A percentile compares a stretch with the other conserved stretches of the same genome.
Conservation (phyloP, 208 protist species). For the Acanthamoeba sp. region DNA sequence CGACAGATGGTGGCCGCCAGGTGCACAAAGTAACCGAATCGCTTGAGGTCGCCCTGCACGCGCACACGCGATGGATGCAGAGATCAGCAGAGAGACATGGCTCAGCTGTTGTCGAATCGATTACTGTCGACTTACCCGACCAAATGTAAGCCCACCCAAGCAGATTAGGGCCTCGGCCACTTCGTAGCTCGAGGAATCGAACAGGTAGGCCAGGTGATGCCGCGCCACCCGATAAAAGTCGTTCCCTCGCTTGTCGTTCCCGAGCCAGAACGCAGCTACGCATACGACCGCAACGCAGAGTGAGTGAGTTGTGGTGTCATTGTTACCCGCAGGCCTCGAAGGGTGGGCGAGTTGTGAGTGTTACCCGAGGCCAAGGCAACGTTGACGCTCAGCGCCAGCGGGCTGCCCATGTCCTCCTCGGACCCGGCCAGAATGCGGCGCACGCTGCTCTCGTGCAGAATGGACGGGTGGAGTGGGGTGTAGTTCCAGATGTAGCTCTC, state of each 20-base stretch:
- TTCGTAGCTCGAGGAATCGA: slow-evolving; percentile 40
- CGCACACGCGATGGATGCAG: too few species aligned
- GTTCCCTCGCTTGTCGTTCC: slow-evolving; percentile 38
- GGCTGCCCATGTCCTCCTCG: slow-evolving; percentile 45
- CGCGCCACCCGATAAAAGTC: slow-evolving; percentile 52
- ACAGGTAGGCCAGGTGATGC: slow-evolving; percentile 60
- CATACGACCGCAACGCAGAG: not conserved
- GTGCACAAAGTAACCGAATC: slow-evolving; percentile 26
- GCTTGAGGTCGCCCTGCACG: slow-evolving; percentile 24
- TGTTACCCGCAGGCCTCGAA: not conserved
- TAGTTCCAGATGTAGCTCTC: slow-evolving; percentile 61
- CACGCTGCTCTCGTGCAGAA: slow-evolving; percentile 57
- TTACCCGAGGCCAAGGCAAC: slow-evolving; percentile 13
- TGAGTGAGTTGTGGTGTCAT: too few species aligned
- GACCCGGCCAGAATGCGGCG: not conserved
- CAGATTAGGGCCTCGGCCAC: slow-evolving; percentile 64
- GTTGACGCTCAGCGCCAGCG: slow-evolving; percentile 58
- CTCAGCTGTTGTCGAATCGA: too few species aligned
- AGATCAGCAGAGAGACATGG: not conserved
- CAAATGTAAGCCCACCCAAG: not conserved
- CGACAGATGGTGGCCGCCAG: slow-evolving; percentile 36
- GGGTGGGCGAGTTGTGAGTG: not conserved
- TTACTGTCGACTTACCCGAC: too few species aligned
- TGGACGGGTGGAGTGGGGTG: slow-evolving; percentile 33
- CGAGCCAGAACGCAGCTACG: not conserved